These are phyloP conservation scores for Ogataea ganodermae DNA, from an alignment of 805 yeast genomes.

Conservation along the genomic window DNA sequence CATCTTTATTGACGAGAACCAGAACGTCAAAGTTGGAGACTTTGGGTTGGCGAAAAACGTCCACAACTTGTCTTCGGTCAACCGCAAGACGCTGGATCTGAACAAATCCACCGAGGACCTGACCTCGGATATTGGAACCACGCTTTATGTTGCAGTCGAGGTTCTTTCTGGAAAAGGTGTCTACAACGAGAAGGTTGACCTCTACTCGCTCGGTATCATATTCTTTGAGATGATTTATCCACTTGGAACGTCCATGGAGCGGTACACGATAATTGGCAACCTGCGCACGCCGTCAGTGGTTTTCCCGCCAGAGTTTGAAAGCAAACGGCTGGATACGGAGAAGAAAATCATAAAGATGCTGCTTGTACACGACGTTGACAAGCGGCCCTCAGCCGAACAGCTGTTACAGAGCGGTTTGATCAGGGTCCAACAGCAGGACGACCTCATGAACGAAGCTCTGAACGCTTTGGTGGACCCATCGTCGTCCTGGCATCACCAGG, in stretches of 20 bases:
- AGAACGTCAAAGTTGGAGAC: conserved; percentile 92
- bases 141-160: conserved; percentile 89
- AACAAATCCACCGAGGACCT: conserved; percentile 59
- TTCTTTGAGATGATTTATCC: conserved; percentile 93
- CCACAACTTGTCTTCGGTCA: conserved; percentile 44
- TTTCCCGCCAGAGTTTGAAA: conserved; percentile 71
- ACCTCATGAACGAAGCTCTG: conserved; percentile 83
- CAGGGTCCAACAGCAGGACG: conserved; percentile 89
- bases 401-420: conserved; percentile 78
- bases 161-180: conserved; percentile 69
- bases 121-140: conserved; percentile 93
- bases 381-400: conserved; percentile 78
- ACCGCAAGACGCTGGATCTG: conserved; percentile 18
- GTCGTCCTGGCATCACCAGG: conserved; percentile 93
- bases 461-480: conserved; percentile 84
- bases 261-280: conserved; percentile 69
- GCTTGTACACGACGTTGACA: conserved; percentile 75
- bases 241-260: conserved; percentile 90
- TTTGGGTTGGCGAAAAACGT: conserved; percentile 95
- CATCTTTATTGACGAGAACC: conserved; percentile 87
- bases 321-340: conserved; percentile 54
- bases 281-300: conserved; percentile 60
- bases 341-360: conserved; percentile 65
- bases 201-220: conserved; percentile 92
- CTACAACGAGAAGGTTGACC: conserved; percentile 93